Conservation (phyloP, 306 rosid species). For the Cucurbita pepo region DNA sequence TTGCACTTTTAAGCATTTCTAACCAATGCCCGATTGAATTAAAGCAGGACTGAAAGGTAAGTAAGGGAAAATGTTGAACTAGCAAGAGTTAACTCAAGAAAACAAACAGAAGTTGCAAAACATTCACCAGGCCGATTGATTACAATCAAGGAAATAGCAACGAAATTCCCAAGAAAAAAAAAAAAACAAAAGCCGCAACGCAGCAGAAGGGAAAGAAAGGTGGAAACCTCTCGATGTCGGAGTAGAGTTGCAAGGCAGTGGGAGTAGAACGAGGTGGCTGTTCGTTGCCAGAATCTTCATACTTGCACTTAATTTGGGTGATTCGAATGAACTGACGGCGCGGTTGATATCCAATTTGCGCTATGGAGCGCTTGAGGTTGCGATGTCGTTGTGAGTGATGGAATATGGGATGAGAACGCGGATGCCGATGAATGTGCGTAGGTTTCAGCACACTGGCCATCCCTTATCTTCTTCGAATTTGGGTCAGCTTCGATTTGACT, state of each 20-base stretch:
- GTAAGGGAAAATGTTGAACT: not conserved
- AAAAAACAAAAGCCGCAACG: not conserved
- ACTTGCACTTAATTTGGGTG: constrained; percentile 22
- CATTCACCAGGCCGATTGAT: not conserved
- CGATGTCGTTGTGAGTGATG: not conserved
- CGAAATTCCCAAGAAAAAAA: not conserved
- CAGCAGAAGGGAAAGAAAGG: not conserved
- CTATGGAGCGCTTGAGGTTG: not conserved
- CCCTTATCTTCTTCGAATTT: not conserved
- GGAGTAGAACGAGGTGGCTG: constrained; percentile 17
- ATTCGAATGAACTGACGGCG: not conserved
- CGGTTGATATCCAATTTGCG: constrained; percentile 5
- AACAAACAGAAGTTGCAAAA: not conserved
- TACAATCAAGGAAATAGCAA: not conserved
- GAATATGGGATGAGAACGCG: constrained; percentile 2
- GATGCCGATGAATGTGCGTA: not conserved
- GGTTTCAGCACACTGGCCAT: constrained; percentile 27
- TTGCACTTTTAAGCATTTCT: not conserved
- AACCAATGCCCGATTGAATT: not conserved
- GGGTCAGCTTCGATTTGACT: not conserved
- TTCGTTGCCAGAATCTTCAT: constrained; percentile 8
- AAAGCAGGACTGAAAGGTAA: not conserved
- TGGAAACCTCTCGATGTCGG: constrained; percentile 64
- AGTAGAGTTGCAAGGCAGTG: constrained; percentile 53
- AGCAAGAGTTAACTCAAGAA: not conserved